Conservation (phyloP, 257 asterid genomes). For the Paulownia fortunei region DNA sequence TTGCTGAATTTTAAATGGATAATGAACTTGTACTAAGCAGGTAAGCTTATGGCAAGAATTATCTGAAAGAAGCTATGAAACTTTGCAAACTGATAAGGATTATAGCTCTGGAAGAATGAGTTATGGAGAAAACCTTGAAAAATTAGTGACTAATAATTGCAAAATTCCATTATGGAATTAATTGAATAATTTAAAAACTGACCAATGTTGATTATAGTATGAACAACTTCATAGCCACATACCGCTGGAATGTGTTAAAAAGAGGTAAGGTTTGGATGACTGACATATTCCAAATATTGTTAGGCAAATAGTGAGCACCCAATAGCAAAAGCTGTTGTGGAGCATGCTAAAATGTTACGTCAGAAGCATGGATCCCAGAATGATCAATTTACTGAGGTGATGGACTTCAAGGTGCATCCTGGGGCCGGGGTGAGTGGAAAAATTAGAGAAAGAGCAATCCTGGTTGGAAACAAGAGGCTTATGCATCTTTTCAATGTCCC, state of each 20-base stretch:
- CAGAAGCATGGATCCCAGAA: conserved; percentile 48
- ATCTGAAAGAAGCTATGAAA: background rate
- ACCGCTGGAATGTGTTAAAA: conserved; percentile 16
- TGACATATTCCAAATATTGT: conserved; percentile 22
- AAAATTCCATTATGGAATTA: background rate
- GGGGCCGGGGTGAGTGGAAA: conserved; percentile 93
- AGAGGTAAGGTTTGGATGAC: background rate
- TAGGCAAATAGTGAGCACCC: conserved; percentile 99
- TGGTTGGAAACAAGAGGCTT: conserved; percentile 89
- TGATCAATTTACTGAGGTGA: conserved; percentile 64
- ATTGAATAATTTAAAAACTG: background rate
- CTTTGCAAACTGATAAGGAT: background rate
- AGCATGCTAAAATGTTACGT: conserved; percentile 69
- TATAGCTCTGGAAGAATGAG: background rate
- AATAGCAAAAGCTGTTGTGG: conserved; percentile 89
- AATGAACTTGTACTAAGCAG: conserved; percentile 4
- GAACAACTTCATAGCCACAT: background rate
- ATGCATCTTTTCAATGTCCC: conserved; percentile 65
- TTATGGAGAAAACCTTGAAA: background rate
- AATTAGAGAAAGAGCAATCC: conserved; percentile 66
- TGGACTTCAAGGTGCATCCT: conserved; percentile 84
- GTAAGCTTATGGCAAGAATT: background rate
- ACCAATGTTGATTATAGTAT: background rate
- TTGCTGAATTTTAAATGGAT: background rate
- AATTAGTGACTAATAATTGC: background rate